A percentile compares a stretch with the other conserved stretches of the same genome.
Evolutionary conservation across 345 rosid genomes (phyloP).

Genomic region (Populus davidiana): DNA sequence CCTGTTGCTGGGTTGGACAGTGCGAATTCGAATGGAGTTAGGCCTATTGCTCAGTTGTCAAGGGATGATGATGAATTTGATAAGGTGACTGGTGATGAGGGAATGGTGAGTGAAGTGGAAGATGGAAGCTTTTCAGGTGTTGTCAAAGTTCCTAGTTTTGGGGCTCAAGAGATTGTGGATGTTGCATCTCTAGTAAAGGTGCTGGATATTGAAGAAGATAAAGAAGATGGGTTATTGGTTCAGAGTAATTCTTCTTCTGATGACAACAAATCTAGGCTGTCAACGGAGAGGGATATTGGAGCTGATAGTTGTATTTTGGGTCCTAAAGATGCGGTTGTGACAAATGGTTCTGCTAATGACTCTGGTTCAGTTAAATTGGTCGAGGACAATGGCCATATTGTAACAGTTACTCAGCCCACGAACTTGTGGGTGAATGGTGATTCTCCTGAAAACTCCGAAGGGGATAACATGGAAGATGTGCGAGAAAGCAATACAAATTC

Average conservation of each 20-base stretch:
- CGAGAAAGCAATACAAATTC: neutral
- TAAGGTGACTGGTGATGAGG: slow-evolving; percentile 36
- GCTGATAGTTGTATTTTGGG: slow-evolving; percentile 7
- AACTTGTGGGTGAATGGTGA: neutral
- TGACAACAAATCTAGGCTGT: slow-evolving; percentile 1
- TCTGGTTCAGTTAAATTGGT: slow-evolving; percentile 15
- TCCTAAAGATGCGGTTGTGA: slow-evolving; percentile 15
- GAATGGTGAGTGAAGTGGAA: slow-evolving; percentile 27
- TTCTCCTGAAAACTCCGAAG: neutral
- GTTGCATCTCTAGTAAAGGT: slow-evolving; percentile 23
- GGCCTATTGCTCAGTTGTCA: slow-evolving; percentile 64
- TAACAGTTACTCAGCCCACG: slow-evolving; percentile 6
- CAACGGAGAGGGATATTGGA: neutral
- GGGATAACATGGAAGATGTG: slow-evolving; percentile 14
- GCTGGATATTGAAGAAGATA: slow-evolving; percentile 20
- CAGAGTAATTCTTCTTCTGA: slow-evolving; percentile 2
- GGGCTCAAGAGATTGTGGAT: slow-evolving; percentile 13
- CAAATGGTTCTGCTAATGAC: slow-evolving; percentile 11
- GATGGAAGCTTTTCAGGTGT: slow-evolving; percentile 25
- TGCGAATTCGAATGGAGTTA: slow-evolving; percentile 22
- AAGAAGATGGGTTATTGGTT: slow-evolving; percentile 12
- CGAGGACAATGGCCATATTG: neutral
- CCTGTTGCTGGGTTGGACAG: slow-evolving; percentile 21
- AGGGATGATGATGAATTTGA: slow-evolving; percentile 55
- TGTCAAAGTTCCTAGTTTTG: slow-evolving; percentile 30